Evolutionary conservation across 768 basidiomycete species (phyloP), one percentile per base, ranked within the genome.

Genomic region (Auriculariales sp.): DNA sequence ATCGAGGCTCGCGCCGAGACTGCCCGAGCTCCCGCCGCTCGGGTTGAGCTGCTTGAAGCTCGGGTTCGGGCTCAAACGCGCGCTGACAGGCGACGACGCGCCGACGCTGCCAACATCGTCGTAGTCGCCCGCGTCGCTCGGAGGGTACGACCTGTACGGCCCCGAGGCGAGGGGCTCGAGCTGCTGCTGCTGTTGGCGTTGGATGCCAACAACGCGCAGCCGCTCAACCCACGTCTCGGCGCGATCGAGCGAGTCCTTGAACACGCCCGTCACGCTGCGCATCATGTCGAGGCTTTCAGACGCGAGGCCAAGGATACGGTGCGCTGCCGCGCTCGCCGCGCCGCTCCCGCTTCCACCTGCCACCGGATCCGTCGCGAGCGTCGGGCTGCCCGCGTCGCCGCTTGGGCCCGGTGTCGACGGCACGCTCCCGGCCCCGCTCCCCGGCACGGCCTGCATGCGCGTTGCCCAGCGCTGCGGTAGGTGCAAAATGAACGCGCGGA

Each of bases 261-360:
- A 83, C 22, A 93, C 87, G 3, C 77, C 73, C n/a, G 87, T 87
- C 27, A 92, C 87, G 27, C 85, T 79, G 27, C 81, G 71, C 72
- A 94, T 79, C 88, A 92, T 93, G 59, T 94, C 90, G 63, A 94
- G 59, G 59, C 89, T 91, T 68, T 94, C 92, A 12, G 83, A 84
- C 11, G 91, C 89, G 7, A 94, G 76, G 6, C 81, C 78, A 55
- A 94, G 61, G 17, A 94, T 81, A 47, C 83, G 69, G 61, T 87
- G 83, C 9, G 91, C 86, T 27, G 89, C 83, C 14, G 78, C 71
- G 22, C 77, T 71, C 2, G 85, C 86, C 22, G 27, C 39, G n/a
- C n/a, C 4, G 78, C 68, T 30, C 76, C 70, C 0, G 75, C 71
- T 0, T 69, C 71, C n/a, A n/a, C n/a, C n/a, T n/a, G n/a, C n/a